These are phyloP conservation scores for Raffaelea albimanens DNA, from an alignment of 2,329 filamentous ascomycete species.

Conservation along the genomic window DNA sequence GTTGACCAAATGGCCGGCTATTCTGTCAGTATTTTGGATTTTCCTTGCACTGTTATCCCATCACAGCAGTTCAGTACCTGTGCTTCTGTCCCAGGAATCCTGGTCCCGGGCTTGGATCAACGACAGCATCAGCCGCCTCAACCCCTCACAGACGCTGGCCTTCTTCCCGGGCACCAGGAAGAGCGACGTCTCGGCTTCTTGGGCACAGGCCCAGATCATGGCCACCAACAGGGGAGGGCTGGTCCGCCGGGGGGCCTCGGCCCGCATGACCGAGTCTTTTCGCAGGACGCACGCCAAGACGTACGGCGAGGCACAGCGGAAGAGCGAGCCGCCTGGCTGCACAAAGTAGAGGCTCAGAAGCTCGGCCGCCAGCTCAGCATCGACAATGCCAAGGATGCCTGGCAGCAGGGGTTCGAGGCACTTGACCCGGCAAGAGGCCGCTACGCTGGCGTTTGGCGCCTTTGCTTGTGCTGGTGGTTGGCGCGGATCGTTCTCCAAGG, in stretches of 20 bases:
- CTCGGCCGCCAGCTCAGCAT: conserved; percentile 31
- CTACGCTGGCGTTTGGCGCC: neutral
- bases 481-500: too few relatives aligned
- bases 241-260: conserved; percentile 27
- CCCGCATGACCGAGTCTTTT: conserved; percentile 31
- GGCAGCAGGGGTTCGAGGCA: conserved; percentile 32
- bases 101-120: conserved; percentile 25
- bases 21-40: too few relatives aligned
- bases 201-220: conserved; percentile 37
- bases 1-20: too few relatives aligned
- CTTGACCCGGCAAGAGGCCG: neutral
- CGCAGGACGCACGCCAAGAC: conserved; percentile 36
- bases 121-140: conserved; percentile 25
- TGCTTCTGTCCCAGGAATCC: conserved; percentile 26
- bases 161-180: conserved; percentile 31
- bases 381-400: conserved; percentile 27
- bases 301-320: conserved; percentile 35
- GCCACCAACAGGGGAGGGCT: conserved; percentile 34
- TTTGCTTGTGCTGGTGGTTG: too few relatives aligned
- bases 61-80: too few relatives aligned
- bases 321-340: conserved; percentile 31
- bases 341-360: conserved; percentile 38
- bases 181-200: conserved; percentile 34
- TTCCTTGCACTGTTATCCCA: too few relatives aligned
- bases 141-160: conserved; percentile 26